phyloP scores from a whole-genome alignment of 2,329 filamentous ascomycete species.

The Herpotrichia juniperi region DNA sequence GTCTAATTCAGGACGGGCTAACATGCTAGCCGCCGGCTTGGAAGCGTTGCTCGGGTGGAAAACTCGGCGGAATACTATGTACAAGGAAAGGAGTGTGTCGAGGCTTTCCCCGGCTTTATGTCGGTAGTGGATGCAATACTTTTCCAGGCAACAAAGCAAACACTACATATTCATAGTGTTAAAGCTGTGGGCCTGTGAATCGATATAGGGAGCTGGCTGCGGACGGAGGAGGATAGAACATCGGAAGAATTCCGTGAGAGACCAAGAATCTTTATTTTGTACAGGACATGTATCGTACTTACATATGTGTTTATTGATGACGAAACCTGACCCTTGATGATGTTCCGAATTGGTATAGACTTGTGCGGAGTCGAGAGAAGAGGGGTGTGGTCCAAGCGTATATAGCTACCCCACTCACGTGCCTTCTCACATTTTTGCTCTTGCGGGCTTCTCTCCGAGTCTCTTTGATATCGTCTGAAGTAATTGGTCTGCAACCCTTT shows the following conservation, averaged over 20 bases:
- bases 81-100: not conserved
- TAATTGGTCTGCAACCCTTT: not conserved
- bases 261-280: too few species aligned
- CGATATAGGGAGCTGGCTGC: too few species aligned
- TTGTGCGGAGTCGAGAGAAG: not conserved
- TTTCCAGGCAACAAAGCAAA: not conserved
- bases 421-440: not conserved
- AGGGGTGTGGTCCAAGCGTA: not conserved
- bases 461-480: not conserved
- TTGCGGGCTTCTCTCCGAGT: conserved; percentile 5
- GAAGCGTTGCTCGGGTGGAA: not conserved
- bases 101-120: not conserved
- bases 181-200: too few species aligned
- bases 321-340: not conserved
- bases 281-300: too few species aligned
- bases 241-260: too few species aligned
- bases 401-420: not conserved
- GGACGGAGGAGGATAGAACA: too few species aligned
- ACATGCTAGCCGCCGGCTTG: not conserved
- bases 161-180: too few species aligned
- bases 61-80: not conserved
- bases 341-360: not conserved
- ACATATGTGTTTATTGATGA: too few species aligned
- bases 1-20: not conserved
- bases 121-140: not conserved